Conservation (phyloP, 352 stramenopile species). For the Phytophthora ohioensis region DNA sequence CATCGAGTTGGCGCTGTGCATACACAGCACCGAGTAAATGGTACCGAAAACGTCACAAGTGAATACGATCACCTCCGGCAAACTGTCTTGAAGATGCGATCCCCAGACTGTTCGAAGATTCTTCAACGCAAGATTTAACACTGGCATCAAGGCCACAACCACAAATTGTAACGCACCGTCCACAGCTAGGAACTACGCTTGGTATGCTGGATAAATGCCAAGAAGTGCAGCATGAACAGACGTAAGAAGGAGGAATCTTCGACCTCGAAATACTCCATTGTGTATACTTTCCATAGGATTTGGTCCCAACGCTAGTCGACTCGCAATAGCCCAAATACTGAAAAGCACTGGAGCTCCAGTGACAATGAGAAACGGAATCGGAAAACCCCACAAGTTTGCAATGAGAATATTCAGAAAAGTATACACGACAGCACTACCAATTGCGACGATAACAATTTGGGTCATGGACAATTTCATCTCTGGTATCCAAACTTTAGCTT, state of each 20-base stretch:
- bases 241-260: background rate
- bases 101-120: constrained; percentile 35
- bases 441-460: constrained; percentile 25
- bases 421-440: constrained; percentile 15
- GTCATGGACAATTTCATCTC: constrained; percentile 27
- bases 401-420: constrained; percentile 28
- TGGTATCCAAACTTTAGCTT: constrained; percentile 31
- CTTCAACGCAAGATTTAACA: constrained; percentile 44
- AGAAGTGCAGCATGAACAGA: too few relatives aligned
- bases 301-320: constrained; percentile 31
- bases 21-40: constrained; percentile 41
- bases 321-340: constrained; percentile 21
- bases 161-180: constrained; percentile 4
- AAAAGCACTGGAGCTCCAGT: constrained; percentile 35
- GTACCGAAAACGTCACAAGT: constrained; percentile 42
- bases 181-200: constrained; percentile 35
- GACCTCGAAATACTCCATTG: constrained; percentile 27
- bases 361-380: constrained; percentile 47
- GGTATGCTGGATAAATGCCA: constrained; percentile 41
- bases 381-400: constrained; percentile 43
- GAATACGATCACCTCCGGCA: constrained; percentile 42
- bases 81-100: constrained; percentile 25
- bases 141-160: constrained; percentile 24
- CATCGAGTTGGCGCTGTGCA: constrained; percentile 34
- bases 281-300: constrained; percentile 12